Conservation (phyloP, 208 protist genomes). For the Trypanosoma rangeli region DNA sequence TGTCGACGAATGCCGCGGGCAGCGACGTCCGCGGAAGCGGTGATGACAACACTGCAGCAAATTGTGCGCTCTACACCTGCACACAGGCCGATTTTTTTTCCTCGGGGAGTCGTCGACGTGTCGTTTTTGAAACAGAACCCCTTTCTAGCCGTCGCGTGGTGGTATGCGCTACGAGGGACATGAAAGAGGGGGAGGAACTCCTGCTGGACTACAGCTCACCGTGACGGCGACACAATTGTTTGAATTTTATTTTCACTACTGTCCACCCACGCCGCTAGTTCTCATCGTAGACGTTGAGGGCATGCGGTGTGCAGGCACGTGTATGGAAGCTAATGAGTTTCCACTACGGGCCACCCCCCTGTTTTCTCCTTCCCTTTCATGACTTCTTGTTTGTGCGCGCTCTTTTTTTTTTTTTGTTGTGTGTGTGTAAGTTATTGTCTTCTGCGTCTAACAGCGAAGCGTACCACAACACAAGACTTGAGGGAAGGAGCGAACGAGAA, state of each 20-base stretch:
- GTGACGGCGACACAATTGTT: background rate
- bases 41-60: conserved; percentile 20
- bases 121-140: conserved; percentile 55
- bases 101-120: conserved; percentile 45
- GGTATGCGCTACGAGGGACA: conserved; percentile 58
- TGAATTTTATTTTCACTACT: background rate
- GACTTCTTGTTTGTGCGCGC: background rate
- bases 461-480: background rate
- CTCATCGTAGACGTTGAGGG: background rate
- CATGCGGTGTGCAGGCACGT: no score
- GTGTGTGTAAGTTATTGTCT: background rate
- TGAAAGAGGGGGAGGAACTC: conserved; percentile 71
- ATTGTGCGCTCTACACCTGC: conserved; percentile 81
- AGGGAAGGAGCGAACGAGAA: background rate
- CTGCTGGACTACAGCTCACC: conserved; percentile 41
- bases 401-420: background rate
- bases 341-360: no score
- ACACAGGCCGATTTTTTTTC: conserved; percentile 74
- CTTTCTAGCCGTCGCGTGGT: conserved; percentile 63
- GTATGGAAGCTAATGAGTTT: no score
- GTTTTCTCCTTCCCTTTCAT: background rate
- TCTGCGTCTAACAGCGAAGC: background rate
- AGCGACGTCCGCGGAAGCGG: background rate
- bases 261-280: background rate
- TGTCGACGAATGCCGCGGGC: background rate